phyloP scores from a whole-genome alignment of 495 filamentous ascomycete genomes.

The Penicillium atrosanguineum region DNA sequence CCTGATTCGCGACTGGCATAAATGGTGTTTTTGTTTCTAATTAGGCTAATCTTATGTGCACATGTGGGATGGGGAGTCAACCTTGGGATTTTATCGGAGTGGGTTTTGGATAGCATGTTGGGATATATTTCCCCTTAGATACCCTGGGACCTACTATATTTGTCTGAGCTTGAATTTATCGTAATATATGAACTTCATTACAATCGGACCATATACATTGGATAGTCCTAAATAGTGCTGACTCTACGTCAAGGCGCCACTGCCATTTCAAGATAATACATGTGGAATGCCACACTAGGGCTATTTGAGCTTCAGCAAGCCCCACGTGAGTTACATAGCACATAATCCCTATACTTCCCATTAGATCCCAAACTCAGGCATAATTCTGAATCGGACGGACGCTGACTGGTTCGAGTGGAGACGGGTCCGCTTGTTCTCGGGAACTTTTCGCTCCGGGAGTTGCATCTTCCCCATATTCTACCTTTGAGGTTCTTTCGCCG shows the following conservation, averaged over 20 bases:
- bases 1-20: not conserved
- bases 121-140: not conserved
- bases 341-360: no score
- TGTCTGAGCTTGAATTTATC: not conserved
- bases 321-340: no score
- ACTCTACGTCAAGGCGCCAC: no score
- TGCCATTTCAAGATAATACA: no score
- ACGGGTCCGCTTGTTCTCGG: constrained; percentile 10
- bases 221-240: no score
- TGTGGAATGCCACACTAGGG: no score
- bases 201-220: no score
- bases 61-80: not conserved
- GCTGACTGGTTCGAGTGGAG: constrained; percentile 3
- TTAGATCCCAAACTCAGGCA: no score
- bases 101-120: constrained; percentile 1
- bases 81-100: not conserved
- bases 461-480: constrained; percentile 15
- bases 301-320: no score
- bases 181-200: no score
- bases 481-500: not conserved
- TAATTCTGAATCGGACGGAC: not conserved
- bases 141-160: not conserved
- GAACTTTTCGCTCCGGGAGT: constrained; percentile 21
- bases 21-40: not conserved
- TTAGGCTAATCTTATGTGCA: not conserved